These are phyloP conservation scores for Aureoboletus auriporus DNA, from an alignment of 768 basidiomycete genomes.

Conservation along the genomic window DNA sequence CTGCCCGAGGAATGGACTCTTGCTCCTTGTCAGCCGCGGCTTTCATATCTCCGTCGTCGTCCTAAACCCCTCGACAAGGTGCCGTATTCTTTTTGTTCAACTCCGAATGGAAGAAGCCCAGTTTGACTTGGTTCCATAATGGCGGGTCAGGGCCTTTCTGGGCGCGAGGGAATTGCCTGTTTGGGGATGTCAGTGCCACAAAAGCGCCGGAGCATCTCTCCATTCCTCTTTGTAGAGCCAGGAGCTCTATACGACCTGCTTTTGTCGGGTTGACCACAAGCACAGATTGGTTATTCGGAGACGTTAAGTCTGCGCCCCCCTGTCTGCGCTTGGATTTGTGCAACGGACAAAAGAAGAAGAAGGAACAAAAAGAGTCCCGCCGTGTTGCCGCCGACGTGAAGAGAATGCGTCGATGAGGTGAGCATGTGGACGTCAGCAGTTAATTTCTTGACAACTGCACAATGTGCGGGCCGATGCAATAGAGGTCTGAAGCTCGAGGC, in stretches of 20 bases:
- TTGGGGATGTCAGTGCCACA: neutral
- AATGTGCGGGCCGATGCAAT: too few relatives aligned
- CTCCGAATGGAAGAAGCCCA: slow-evolving; percentile 12
- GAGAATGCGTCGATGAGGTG: slow-evolving; percentile 5
- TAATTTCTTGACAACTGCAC: too few relatives aligned
- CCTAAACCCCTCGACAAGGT: neutral
- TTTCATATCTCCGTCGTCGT: slow-evolving; percentile 5
- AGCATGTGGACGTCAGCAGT: slow-evolving; percentile 2
- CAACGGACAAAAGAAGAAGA: neutral
- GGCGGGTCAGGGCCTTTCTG: neutral
- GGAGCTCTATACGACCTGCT: neutral
- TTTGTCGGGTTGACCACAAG: neutral
- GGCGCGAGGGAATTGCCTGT: slow-evolving; percentile 8
- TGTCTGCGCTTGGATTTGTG: neutral
- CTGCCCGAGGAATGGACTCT: slow-evolving; percentile 5
- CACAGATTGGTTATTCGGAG: slow-evolving; percentile 12
- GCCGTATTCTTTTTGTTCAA: slow-evolving; percentile 6
- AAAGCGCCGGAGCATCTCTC: neutral
- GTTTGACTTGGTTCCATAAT: neutral
- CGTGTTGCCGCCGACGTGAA: slow-evolving; percentile 7
- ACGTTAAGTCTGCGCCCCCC: neutral
- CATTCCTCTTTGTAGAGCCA: too few relatives aligned
- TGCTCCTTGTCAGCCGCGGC: slow-evolving; percentile 10
- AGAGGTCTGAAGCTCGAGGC: too few relatives aligned
- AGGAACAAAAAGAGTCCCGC: slow-evolving; percentile 1